Percentiles rank a stretch among this genome's conserved stretches.
These are phyloP conservation scores for Apiospora sp. DNA, from an alignment of 2,329 filamentous ascomycete species.

Conservation along the genomic window DNA sequence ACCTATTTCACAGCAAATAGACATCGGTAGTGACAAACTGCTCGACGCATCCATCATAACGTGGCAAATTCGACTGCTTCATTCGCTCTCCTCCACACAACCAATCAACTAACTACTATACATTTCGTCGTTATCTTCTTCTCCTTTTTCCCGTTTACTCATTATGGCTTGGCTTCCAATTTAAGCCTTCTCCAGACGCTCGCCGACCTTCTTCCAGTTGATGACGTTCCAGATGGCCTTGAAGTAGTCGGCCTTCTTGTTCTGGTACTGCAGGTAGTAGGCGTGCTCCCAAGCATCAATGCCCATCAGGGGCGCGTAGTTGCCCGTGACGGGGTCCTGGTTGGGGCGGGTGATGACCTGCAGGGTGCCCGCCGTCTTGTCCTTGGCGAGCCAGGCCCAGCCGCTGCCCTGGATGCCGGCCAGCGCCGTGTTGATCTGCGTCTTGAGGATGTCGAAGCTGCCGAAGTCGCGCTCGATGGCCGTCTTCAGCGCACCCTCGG, in stretches of 20 bases:
- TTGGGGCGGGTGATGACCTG: constrained; percentile 70
- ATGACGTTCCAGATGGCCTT: constrained; percentile 81
- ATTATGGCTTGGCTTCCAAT: background rate
- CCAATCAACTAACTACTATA: background rate
- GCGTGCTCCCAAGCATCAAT: constrained; percentile 73
- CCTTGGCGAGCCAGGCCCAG: constrained; percentile 72
- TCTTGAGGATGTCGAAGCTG: constrained; percentile 58
- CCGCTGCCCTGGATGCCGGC: constrained; percentile 70
- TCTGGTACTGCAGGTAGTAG: constrained; percentile 74
- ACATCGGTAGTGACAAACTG: background rate
- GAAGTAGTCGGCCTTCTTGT: constrained; percentile 85
- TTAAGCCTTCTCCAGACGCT: constrained; percentile 41
- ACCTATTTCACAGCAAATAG: background rate
- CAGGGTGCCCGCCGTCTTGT: constrained; percentile 56
- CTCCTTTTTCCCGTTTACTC: background rate
- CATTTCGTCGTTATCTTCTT: background rate
- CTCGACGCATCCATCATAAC: background rate
- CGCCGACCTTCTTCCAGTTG: constrained; percentile 64
- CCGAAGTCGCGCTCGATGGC: constrained; percentile 65
- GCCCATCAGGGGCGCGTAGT: constrained; percentile 61
- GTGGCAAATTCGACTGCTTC: background rate
- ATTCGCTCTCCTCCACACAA: constrained; percentile 4
- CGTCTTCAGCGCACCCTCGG: constrained; percentile 53
- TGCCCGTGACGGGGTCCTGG: constrained; percentile 65
- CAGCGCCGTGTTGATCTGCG: constrained; percentile 62